Evolutionary conservation across 129 eudicot species (phyloP).

Genomic region (Artemisia annua): DNA sequence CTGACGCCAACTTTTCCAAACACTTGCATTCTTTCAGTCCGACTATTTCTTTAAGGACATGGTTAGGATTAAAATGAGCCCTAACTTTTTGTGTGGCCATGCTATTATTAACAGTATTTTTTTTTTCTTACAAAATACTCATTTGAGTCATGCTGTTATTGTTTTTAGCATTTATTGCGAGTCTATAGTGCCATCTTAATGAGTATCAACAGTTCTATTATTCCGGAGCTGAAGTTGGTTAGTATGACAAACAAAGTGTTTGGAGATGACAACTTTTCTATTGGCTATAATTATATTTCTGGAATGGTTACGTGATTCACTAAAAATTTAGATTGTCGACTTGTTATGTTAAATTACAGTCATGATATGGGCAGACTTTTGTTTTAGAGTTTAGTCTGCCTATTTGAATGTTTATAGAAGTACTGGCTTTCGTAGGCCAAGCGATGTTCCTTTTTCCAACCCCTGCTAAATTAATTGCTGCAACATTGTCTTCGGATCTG

Average conservation of each 20-base stretch:
- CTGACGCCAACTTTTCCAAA: neutral
- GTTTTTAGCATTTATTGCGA: neutral
- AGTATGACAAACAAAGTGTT: neutral
- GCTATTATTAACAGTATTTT: neutral
- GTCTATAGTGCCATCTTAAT: neutral
- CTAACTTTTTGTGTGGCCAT: neutral
- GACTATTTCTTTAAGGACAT: neutral
- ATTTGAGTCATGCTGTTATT: neutral
- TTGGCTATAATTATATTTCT: slow-evolving; percentile 1
- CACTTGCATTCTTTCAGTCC: neutral
- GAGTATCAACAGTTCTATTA: neutral
- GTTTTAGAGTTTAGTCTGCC: neutral
- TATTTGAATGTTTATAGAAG: neutral
- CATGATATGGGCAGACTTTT: neutral
- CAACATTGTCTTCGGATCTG: neutral
- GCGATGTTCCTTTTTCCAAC: neutral
- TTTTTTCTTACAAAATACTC: neutral
- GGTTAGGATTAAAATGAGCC: neutral
- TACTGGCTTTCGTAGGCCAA: neutral
- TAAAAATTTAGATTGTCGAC: neutral
- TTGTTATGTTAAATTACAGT: neutral
- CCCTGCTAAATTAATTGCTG: slow-evolving; percentile 5
- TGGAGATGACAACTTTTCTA: neutral
- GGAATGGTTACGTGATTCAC: neutral
- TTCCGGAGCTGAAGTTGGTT: neutral